phyloP scores from a whole-genome alignment of 345 rosid species.

The Capsella bursapastoris region DNA sequence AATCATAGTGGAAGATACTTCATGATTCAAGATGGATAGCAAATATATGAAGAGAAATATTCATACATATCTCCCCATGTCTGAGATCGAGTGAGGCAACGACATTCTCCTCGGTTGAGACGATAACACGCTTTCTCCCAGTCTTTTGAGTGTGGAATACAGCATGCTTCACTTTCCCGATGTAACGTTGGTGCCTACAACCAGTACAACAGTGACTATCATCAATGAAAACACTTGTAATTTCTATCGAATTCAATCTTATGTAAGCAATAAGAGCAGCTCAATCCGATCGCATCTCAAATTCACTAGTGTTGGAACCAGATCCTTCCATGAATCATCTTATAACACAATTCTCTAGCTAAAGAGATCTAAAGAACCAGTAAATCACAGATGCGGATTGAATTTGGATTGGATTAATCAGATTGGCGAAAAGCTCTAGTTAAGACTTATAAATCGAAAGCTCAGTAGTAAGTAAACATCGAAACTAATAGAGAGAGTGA shows the following conservation, averaged over 20 bases:
- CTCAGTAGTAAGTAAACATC: not conserved
- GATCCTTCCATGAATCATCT: not conserved
- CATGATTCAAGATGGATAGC: constrained; percentile 18
- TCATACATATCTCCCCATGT: constrained; percentile 87
- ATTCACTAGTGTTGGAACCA: not conserved
- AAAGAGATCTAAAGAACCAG: constrained; percentile 22
- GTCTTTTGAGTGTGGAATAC: constrained; percentile 96
- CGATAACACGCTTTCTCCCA: constrained; percentile 91
- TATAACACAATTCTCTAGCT: not conserved
- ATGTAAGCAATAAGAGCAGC: constrained; percentile 1
- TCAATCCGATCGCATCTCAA: constrained; percentile 36
- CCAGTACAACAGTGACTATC: constrained; percentile 28
- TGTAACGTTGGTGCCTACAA: constrained; percentile 79
- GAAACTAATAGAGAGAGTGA: constrained; percentile 7
- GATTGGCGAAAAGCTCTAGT: constrained; percentile 4
- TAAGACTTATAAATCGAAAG: constrained; percentile 15
- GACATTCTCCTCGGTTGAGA: constrained; percentile 90
- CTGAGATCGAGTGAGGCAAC: constrained; percentile 98
- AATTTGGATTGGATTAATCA: constrained; percentile 6
- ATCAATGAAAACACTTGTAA: constrained; percentile 12
- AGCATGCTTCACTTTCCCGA: constrained; percentile 94
- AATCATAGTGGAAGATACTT: constrained; percentile 12
- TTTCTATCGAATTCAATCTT: not conserved
- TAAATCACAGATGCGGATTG: not conserved
- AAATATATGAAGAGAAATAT: constrained; percentile 3